Percentiles rank a stretch among this genome's conserved stretches.
Evolutionary conservation across 176 grass and related monocot species (phyloP).

Genomic region (Cenchrus americanus): DNA sequence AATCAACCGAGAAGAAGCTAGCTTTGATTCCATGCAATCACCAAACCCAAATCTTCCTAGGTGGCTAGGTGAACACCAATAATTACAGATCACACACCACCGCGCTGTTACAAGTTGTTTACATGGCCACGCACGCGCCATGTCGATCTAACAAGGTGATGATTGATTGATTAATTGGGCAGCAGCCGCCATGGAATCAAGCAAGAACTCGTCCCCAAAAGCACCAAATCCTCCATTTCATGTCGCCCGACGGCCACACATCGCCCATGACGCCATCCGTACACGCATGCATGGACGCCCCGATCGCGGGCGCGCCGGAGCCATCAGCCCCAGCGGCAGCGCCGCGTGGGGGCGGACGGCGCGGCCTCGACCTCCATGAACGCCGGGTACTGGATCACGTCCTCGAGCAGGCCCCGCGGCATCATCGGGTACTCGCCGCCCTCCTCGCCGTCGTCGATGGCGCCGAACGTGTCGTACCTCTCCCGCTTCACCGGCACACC

Average conservation of each 20-base stretch:
- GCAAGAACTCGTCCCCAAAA: constrained; percentile 2
- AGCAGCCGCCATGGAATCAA: background rate
- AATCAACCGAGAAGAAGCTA: background rate
- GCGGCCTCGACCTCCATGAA: constrained; percentile 52
- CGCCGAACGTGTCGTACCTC: background rate
- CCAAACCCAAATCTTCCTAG: background rate
- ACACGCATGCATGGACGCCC: constrained; percentile 20
- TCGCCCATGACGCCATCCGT: background rate
- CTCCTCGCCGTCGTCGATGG: background rate
- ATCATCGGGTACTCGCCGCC: constrained; percentile 43
- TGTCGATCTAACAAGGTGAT: background rate
- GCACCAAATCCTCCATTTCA: background rate
- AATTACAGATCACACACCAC: background rate
- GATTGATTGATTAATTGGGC: background rate
- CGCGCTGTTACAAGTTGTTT: background rate
- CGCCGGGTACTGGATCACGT: constrained; percentile 74
- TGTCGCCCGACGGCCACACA: background rate
- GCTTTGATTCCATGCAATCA: constrained; percentile 40
- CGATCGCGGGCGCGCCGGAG: too few relatives aligned
- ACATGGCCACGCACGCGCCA: background rate
- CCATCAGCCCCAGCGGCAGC: constrained; percentile 21
- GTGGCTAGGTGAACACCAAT: background rate
- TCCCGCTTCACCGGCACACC: constrained; percentile 24
- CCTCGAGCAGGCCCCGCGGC: constrained; percentile 65
- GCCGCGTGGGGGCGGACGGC: background rate